phyloP scores from a whole-genome alignment of 768 basidiomycete genomes.

The Mycena sanguinolenta region DNA sequence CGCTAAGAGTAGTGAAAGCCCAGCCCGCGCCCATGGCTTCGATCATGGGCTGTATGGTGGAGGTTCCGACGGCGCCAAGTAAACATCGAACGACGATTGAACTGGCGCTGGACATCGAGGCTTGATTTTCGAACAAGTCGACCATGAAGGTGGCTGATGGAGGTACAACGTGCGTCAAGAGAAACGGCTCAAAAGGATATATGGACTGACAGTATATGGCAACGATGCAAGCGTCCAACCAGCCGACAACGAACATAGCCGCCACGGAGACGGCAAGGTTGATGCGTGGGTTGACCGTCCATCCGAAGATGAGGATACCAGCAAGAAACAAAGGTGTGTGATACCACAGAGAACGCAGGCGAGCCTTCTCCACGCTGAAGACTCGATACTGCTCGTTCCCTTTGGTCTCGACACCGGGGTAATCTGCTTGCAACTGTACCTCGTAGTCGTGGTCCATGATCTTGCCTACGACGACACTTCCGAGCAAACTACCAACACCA shows the following conservation, averaged over 20 bases:
- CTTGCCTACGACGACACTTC: constrained; percentile 1
- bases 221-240: constrained; percentile 1
- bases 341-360: constrained; percentile 4
- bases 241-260: constrained; percentile 3
- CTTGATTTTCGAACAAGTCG: constrained; percentile 6
- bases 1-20: constrained; percentile 3
- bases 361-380: constrained; percentile 1
- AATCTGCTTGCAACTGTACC: background rate
- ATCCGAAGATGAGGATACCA: constrained; percentile 7
- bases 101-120: constrained; percentile 4
- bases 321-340: constrained; percentile 2
- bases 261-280: background rate
- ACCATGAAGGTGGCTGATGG: background rate
- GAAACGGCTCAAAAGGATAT: background rate
- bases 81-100: constrained; percentile 2
- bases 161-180: background rate
- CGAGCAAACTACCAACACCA: constrained; percentile 5
- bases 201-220: constrained; percentile 3
- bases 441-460: constrained; percentile 7
- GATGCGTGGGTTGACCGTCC: constrained; percentile 2
- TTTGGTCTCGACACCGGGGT: constrained; percentile 4
- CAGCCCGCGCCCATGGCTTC: constrained; percentile 1
- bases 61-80: constrained; percentile 4
- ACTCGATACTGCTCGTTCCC: constrained; percentile 4
- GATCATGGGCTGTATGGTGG: constrained; percentile 9